phyloP scores from a whole-genome alignment of 2,329 filamentous ascomycete genomes.

The Curvularia lunata region DNA sequence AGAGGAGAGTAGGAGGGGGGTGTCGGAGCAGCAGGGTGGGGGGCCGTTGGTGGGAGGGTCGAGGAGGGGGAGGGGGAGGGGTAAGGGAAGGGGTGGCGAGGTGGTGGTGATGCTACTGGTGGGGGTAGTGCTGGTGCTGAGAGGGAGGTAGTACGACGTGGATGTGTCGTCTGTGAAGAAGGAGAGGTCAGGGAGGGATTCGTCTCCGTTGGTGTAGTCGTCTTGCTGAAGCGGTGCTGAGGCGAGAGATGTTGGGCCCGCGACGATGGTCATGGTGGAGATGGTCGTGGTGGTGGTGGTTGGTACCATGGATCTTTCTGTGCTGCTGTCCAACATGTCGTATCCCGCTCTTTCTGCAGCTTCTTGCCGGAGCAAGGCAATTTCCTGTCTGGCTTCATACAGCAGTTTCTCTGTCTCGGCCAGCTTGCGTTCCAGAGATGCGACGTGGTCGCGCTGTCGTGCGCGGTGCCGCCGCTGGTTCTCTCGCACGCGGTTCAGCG shows the following conservation, averaged over 20 bases:
- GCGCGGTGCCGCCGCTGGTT: constrained; percentile 61
- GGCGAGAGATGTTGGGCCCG: constrained; percentile 2
- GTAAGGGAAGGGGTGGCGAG: constrained; percentile 1
- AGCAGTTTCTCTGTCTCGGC: constrained; percentile 38
- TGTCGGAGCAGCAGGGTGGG: constrained; percentile 37
- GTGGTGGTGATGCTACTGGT: not conserved
- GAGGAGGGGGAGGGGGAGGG: constrained; percentile 7
- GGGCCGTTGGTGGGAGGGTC: constrained; percentile 18
- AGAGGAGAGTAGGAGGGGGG: not conserved
- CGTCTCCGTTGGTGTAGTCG: constrained; percentile 14
- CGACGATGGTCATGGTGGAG: not conserved
- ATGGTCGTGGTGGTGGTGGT: not conserved
- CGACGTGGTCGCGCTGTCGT: constrained; percentile 51
- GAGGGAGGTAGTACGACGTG: not conserved
- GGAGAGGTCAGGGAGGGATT: constrained; percentile 15
- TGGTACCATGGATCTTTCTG: not conserved
- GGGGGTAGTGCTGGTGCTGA: not conserved
- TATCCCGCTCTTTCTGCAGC: constrained; percentile 5
- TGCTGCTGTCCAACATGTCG: not conserved
- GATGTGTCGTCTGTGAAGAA: constrained; percentile 13
- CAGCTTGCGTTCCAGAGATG: constrained; percentile 48
- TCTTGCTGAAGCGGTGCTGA: constrained; percentile 3
- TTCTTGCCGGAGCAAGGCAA: constrained; percentile 31
- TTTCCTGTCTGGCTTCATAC: constrained; percentile 34
- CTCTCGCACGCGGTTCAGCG: constrained; percentile 55